Evolutionary conservation across 2,329 filamentous ascomycete genomes (phyloP).

Genomic region (Paecilomyces sp.): DNA sequence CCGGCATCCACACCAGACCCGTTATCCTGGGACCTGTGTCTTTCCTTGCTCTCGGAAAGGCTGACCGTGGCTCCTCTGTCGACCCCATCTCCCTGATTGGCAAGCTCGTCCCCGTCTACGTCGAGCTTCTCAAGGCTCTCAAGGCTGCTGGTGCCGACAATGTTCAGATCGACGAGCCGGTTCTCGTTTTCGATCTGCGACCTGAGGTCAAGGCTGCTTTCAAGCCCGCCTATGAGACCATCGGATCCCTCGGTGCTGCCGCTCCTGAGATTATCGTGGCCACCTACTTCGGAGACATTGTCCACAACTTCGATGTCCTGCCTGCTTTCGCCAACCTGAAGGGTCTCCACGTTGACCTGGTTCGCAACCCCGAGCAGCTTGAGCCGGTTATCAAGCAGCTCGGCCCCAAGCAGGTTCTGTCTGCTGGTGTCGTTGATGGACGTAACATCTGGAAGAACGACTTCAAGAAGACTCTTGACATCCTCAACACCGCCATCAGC

Average conservation of each 20-base stretch:
- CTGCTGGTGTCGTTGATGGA: slow-evolving; percentile 93
- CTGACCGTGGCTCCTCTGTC: slow-evolving; percentile 88
- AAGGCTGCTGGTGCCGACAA: slow-evolving; percentile 94
- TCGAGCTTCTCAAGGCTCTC: slow-evolving; percentile 84
- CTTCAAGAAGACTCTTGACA: slow-evolving; percentile 90
- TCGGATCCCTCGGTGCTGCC: slow-evolving; percentile 62
- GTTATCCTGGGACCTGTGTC: slow-evolving; percentile 94
- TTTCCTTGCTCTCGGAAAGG: slow-evolving; percentile 96
- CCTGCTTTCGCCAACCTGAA: slow-evolving; percentile 65
- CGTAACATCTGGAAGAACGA: slow-evolving; percentile 99
- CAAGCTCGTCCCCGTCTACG: slow-evolving; percentile 90
- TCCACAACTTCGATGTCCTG: slow-evolving; percentile 94
- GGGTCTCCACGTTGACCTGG: slow-evolving; percentile 89
- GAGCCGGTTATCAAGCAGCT: slow-evolving; percentile 75
- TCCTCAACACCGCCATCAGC: slow-evolving; percentile 81
- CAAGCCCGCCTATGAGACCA: slow-evolving; percentile 94
- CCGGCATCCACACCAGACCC: slow-evolving; percentile 84
- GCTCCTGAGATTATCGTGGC: slow-evolving; percentile 84
- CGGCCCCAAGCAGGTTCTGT: slow-evolving; percentile 82
- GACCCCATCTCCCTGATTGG: slow-evolving; percentile 90
- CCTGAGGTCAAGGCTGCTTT: slow-evolving; percentile 90
- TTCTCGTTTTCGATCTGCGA: slow-evolving; percentile 90
- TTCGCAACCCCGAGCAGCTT: slow-evolving; percentile 97
- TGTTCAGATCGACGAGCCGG: slow-evolving; percentile 97
- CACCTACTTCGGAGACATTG: slow-evolving; percentile 98